Evolutionary conservation across 2,329 filamentous ascomycete species (phyloP).

Genomic region (Claviceps spartinae): DNA sequence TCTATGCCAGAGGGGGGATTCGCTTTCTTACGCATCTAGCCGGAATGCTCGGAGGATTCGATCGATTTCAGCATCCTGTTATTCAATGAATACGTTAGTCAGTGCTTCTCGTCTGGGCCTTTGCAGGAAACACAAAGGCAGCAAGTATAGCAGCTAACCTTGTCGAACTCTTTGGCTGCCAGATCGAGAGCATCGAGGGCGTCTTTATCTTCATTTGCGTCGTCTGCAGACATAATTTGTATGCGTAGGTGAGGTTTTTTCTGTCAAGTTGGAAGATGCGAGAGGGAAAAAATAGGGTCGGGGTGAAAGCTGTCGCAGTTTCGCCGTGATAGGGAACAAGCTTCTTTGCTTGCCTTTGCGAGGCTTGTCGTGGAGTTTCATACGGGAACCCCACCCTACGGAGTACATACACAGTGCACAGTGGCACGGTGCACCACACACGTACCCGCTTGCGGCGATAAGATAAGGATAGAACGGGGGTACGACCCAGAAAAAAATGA

Average conservation of each 20-base stretch:
- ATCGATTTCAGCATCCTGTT: conserved; percentile 84
- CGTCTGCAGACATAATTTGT: conserved; percentile 23
- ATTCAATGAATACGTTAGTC: conserved; percentile 9
- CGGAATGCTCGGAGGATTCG: conserved; percentile 85
- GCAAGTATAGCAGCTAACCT: conserved; percentile 42
- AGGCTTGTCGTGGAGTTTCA: not conserved
- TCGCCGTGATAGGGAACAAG: not conserved
- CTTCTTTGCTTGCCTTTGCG: not conserved
- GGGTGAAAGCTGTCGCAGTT: not conserved
- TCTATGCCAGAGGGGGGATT: not conserved
- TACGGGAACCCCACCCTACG: too few relatives aligned
- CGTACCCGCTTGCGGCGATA: conserved; percentile 21
- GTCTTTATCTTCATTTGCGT: conserved; percentile 48
- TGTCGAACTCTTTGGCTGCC: conserved; percentile 82
- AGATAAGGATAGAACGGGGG: conserved; percentile 18
- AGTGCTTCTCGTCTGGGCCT: not conserved
- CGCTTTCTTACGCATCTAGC: conserved; percentile 38
- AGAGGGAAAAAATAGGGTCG: not conserved
- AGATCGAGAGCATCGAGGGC: conserved; percentile 69
- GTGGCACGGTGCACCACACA: conserved; percentile 4
- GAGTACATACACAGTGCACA: not conserved
- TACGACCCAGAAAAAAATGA: conserved; percentile 14
- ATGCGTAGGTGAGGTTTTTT: too few relatives aligned
- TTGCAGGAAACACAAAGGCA: too few relatives aligned
- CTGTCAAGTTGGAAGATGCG: too few relatives aligned